Evolutionary conservation across 495 filamentous ascomycete species (phyloP).

Genomic region (Aspergillus carlsbadensis): DNA sequence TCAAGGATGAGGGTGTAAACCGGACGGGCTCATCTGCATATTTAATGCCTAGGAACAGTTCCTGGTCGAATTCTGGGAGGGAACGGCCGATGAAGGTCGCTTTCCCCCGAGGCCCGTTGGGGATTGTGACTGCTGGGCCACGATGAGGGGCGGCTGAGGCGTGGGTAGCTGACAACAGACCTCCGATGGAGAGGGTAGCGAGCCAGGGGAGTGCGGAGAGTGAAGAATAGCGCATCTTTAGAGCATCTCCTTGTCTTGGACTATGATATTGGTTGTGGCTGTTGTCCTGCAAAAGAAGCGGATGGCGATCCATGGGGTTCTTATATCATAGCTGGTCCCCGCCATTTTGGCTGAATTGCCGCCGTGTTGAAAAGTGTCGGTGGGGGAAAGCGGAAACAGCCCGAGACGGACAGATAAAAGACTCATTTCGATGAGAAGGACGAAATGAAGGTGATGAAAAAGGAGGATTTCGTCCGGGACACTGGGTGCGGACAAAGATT

Average conservation of each 20-base stretch:
- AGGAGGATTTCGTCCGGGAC: neutral
- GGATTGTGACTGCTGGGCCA: conserved; percentile 12
- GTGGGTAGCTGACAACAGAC: neutral
- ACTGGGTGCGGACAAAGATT: neutral
- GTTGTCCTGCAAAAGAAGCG: neutral
- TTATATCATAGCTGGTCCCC: neutral
- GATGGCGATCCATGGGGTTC: neutral
- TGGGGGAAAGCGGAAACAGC: neutral
- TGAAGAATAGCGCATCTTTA: neutral
- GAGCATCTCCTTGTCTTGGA: neutral
- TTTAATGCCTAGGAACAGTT: conserved; percentile 37
- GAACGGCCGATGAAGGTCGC: conserved; percentile 30
- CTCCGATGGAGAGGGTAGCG: neutral
- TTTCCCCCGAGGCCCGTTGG: conserved; percentile 2
- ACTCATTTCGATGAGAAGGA: neutral
- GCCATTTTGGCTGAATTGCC: neutral
- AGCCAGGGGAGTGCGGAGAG: neutral
- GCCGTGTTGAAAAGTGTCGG: neutral
- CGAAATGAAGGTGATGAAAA: neutral
- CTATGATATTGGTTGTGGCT: neutral
- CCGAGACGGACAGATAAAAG: neutral
- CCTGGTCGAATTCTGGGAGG: conserved; percentile 31
- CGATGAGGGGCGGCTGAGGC: neutral
- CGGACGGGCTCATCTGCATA: conserved; percentile 32
- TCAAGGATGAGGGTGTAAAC: conserved; percentile 30